Evolutionary conservation across 148 eudicot species (phyloP), one percentile per base, ranked within the genome.

Genomic region (Chenopodium suecicum): DNA sequence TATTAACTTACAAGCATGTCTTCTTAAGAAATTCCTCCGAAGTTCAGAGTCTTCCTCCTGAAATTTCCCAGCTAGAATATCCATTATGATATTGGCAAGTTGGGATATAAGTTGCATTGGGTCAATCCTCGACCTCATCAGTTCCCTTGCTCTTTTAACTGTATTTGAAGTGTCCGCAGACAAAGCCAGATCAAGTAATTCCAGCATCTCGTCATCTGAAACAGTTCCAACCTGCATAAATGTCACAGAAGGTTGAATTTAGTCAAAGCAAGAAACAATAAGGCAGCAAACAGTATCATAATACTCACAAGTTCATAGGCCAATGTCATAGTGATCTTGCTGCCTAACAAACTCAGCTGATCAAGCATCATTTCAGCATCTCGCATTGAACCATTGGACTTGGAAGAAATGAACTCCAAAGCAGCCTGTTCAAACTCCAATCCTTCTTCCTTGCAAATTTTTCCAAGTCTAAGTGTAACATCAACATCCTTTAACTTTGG

Each of bases 291-390:
- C 25, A 64, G 13, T 68, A 63, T 46, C 20, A 60, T 31, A 20
- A 76, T 22, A 85, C 99, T 90, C 85, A 96, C 99, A 54, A 96
- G 89, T 81, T 96, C 97, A 84, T 92, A 90, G 11, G 92, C 90
- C 87, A 94, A 79, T 13, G 89, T 76, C 84, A 90, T 76, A 1
- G 97, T 91, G 69, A 96, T 92, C 80, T 85, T 88, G 85, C 85
- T 92, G 41, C 97, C 94, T 52, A 96, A 90, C 85, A 96, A 89
- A 85, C 97, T 92, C 70, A 94, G 87, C 83, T 96, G 99, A 85
- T 96, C 99, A 81, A 96, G 90, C 94, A 90, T 94, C 98, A 94
- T 94, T 81, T 94, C 98, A 72, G 98, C 98, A 85, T 94, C 99
- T 64, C 97, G 90, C 76, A 96, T 86, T 50, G 99, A 96, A 73